Conservation (phyloP, 2,329 filamentous ascomycete genomes). For the Trichoderma sp. region DNA sequence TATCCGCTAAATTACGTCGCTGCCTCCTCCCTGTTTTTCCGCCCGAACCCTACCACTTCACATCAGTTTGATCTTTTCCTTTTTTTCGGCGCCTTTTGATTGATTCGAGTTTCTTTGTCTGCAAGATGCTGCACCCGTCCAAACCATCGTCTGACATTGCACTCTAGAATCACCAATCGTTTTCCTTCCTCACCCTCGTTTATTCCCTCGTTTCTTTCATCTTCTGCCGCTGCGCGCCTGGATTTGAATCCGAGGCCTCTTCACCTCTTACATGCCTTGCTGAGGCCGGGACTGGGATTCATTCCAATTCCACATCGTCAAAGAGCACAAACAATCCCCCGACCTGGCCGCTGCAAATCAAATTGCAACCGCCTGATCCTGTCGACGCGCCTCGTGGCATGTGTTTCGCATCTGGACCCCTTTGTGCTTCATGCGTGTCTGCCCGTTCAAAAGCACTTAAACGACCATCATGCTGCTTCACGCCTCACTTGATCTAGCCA, state of each 20-base stretch:
- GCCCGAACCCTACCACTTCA: background rate
- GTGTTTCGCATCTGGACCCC: conserved; percentile 16
- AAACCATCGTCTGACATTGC: background rate
- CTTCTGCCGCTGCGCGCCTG: background rate
- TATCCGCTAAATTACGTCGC: conserved; percentile 17
- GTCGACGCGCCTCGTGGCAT: conserved; percentile 19
- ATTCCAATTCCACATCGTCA: conserved; percentile 9
- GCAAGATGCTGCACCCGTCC: background rate
- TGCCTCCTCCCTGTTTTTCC: conserved; percentile 5
- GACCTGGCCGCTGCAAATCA: background rate
- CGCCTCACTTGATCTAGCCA: conserved; percentile 7
- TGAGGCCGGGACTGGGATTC: conserved; percentile 12
- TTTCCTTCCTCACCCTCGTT: background rate
- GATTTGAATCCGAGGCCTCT: background rate
- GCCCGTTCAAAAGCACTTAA: background rate
- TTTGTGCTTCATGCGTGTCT: conserved; percentile 15
- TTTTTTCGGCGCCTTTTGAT: background rate
- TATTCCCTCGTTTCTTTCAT: background rate
- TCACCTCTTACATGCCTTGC: conserved; percentile 14
- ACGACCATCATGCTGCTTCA: conserved; percentile 20
- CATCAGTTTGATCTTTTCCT: background rate
- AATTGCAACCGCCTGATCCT: background rate
- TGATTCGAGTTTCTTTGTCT: too few relatives aligned
- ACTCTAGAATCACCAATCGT: background rate
- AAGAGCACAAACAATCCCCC: background rate